phyloP scores from a whole-genome alignment of 257 asterid species.

The Solanum tarapatanum region DNA sequence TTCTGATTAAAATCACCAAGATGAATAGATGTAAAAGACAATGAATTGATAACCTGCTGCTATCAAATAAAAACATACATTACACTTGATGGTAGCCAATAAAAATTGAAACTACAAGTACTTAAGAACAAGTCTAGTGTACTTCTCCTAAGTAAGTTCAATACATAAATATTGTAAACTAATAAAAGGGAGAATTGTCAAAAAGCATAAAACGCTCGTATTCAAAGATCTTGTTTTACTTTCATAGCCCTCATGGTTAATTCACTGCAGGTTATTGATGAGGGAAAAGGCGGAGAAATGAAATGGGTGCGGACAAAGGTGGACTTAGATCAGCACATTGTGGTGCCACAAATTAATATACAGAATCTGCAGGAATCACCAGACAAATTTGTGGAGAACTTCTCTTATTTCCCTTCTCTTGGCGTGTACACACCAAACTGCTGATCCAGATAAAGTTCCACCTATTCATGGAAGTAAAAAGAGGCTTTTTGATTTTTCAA shows the following conservation, averaged over 20 bases:
- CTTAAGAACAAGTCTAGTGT: too few relatives aligned
- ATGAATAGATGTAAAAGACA: too few relatives aligned
- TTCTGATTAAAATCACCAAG: too few relatives aligned
- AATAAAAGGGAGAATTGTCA: not conserved
- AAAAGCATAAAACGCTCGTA: not conserved
- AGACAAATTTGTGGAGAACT: conserved; percentile 20
- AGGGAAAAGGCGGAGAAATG: conserved; percentile 3
- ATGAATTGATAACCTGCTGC: too few relatives aligned
- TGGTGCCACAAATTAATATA: not conserved
- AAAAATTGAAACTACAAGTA: too few relatives aligned
- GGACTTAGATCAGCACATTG: conserved; percentile 14
- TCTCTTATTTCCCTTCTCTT: conserved; percentile 14
- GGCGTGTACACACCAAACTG: conserved; percentile 21
- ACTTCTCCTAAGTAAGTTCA: too few relatives aligned
- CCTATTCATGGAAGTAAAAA: conserved; percentile 3
- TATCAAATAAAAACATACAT: too few relatives aligned
- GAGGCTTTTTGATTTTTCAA: not conserved
- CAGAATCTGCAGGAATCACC: not conserved
- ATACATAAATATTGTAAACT: too few relatives aligned
- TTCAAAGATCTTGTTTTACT: too few relatives aligned
- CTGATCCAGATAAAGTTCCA: conserved; percentile 13
- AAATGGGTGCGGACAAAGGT: conserved; percentile 26
- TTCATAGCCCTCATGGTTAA: too few relatives aligned
- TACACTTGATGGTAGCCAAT: not conserved
- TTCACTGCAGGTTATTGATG: conserved; percentile 7